Conservation (phyloP, 2,329 filamentous ascomycete species). For the Calonectria fujianensis region DNA sequence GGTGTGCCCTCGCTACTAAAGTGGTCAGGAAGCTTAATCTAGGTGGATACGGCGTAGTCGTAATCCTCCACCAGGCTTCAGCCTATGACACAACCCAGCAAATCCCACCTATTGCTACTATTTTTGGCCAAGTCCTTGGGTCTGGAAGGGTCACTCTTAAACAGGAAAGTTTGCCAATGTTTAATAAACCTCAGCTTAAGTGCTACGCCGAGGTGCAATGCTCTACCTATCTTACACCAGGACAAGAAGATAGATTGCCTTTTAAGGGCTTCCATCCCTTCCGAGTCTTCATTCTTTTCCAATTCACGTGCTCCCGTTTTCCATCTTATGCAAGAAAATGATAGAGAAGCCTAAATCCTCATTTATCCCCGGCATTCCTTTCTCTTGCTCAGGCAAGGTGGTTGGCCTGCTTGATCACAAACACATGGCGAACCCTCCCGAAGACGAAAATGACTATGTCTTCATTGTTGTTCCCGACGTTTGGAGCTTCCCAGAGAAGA, state of each 20-base stretch:
- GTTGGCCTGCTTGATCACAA: slow-evolving; percentile 3
- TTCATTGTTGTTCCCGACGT: background rate
- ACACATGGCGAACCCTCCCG: background rate
- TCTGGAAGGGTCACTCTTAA: background rate
- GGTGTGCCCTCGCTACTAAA: too few species aligned
- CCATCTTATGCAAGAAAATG: slow-evolving; percentile 8
- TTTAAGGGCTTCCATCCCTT: background rate
- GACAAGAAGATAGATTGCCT: background rate
- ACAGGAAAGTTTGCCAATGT: background rate
- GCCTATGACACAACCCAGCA: background rate
- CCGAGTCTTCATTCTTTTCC: slow-evolving; percentile 16
- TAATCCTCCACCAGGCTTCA: background rate
- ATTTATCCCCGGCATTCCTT: background rate
- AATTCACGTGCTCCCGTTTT: background rate
- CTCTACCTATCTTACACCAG: background rate
- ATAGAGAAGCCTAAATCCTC: background rate
- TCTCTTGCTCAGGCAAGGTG: slow-evolving; percentile 6
- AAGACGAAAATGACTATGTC: background rate
- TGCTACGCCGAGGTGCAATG: slow-evolving; percentile 2
- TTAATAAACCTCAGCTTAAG: background rate
- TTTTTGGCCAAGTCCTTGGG: background rate
- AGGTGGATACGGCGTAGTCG: too few species aligned
- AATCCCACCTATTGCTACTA: background rate
- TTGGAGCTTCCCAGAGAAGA: background rate
- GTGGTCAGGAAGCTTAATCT: too few species aligned